Conservation (phyloP, 805 yeast genomes). For the Saturnispora quitensis region DNA sequence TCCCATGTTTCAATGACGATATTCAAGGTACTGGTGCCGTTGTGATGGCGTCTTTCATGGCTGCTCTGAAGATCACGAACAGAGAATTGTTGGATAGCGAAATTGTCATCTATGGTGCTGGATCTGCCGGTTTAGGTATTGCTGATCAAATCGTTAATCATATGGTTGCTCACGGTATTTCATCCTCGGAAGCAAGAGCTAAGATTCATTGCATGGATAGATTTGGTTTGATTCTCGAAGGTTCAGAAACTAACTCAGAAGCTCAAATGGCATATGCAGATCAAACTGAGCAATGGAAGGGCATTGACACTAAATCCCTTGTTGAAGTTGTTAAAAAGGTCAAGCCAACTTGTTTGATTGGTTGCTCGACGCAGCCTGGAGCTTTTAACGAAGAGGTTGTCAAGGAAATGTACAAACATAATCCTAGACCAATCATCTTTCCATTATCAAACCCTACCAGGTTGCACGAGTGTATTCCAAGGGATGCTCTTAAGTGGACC, state of each 20-base stretch:
- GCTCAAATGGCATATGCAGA: slow-evolving; percentile 75
- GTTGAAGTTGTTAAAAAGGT: slow-evolving; percentile 58
- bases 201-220: slow-evolving; percentile 77
- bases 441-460: slow-evolving; percentile 96
- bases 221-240: slow-evolving; percentile 63
- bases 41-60: slow-evolving; percentile 88
- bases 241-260: slow-evolving; percentile 40
- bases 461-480: slow-evolving; percentile 89
- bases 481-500: slow-evolving; percentile 86
- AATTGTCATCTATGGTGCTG: slow-evolving; percentile 88
- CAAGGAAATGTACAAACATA: slow-evolving; percentile 81
- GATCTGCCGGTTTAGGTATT: slow-evolving; percentile 94
- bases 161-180: slow-evolving; percentile 71
- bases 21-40: slow-evolving; percentile 99
- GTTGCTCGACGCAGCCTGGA: slow-evolving; percentile 93
- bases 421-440: slow-evolving; percentile 83
- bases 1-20: slow-evolving; percentile 94
- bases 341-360: slow-evolving; percentile 87
- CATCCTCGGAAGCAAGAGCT: slow-evolving; percentile 60
- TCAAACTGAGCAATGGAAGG: slow-evolving; percentile 64
- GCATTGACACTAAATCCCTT: slow-evolving; percentile 59
- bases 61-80: slow-evolving; percentile 72
- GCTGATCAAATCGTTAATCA: slow-evolving; percentile 90
- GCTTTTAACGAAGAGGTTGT: slow-evolving; percentile 85
- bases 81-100: slow-evolving; percentile 52